Conservation (phyloP, 768 basidiomycete species). For the Peribolospora baueri region DNA sequence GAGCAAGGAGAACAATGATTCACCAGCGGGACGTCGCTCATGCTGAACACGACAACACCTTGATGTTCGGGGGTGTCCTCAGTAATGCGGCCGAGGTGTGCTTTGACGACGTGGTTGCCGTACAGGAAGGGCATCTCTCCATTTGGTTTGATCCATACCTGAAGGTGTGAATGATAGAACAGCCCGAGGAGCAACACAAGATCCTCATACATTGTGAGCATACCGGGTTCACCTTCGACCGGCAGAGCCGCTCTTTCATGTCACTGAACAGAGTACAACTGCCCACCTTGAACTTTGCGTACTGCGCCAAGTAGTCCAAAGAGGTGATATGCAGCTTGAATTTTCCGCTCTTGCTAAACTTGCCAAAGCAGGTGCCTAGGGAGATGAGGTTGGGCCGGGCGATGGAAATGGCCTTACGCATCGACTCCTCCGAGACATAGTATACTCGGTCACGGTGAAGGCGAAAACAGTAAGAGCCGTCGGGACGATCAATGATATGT, state of each 20-base stretch:
- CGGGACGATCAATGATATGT: slow-evolving; percentile 64
- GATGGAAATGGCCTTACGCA: slow-evolving; percentile 75
- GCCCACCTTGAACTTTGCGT: slow-evolving; percentile 86
- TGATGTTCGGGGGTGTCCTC: slow-evolving; percentile 98
- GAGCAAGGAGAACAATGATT: slow-evolving; percentile 12
- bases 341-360: slow-evolving; percentile 89
- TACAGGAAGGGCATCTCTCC: slow-evolving; percentile 99
- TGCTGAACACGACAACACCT: slow-evolving; percentile 86
- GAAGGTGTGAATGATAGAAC: not conserved
- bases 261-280: not conserved
- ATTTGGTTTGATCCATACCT: slow-evolving; percentile 99
- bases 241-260: not conserved
- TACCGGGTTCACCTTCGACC: not conserved
- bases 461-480: slow-evolving; percentile 78
- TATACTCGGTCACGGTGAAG: slow-evolving; percentile 83
- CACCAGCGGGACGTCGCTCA: slow-evolving; percentile 83
- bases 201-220: not conserved
- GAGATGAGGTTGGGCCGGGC: slow-evolving; percentile 78
- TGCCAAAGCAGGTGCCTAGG: slow-evolving; percentile 89
- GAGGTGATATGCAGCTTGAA: slow-evolving; percentile 92
- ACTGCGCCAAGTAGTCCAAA: slow-evolving; percentile 77
- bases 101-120: slow-evolving; percentile 94
- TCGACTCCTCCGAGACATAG: slow-evolving; percentile 85
- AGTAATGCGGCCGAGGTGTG: slow-evolving; percentile 92
- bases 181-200: not conserved